phyloP scores from a whole-genome alignment of 2,329 filamentous ascomycete genomes.

The Fusarium protoensiforme region DNA sequence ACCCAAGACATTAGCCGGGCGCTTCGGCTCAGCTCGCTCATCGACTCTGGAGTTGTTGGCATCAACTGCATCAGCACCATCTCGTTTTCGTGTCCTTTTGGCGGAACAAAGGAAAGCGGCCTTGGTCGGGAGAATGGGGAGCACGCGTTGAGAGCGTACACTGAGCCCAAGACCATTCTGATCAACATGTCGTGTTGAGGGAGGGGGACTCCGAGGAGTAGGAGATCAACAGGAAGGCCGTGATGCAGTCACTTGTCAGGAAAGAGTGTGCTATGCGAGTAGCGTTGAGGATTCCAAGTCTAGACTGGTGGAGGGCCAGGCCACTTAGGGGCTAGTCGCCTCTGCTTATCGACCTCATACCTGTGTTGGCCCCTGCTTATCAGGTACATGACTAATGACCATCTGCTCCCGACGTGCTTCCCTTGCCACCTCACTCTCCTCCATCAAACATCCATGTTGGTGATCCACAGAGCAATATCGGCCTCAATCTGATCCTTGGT shows the following conservation, averaged over 20 bases:
- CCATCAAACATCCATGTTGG: neutral
- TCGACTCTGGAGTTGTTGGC: conserved; percentile 78
- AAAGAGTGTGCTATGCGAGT: neutral
- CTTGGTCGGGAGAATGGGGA: conserved; percentile 61
- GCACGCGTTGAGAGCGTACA: conserved; percentile 58
- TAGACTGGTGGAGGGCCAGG: no score
- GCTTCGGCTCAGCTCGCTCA: conserved; percentile 61
- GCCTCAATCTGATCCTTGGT: neutral
- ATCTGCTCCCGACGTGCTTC: neutral
- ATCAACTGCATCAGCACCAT: conserved; percentile 64
- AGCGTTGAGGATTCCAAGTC: no score
- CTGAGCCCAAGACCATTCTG: conserved; percentile 62
- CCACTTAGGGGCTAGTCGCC: no score
- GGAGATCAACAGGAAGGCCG: neutral
- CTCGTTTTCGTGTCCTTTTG: conserved; percentile 58
- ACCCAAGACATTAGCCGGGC: conserved; percentile 73
- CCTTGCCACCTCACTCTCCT: neutral
- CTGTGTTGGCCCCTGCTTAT: no score
- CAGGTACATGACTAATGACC: neutral
- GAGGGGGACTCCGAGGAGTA: no score
- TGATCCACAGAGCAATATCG: neutral
- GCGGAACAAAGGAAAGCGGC: conserved; percentile 62
- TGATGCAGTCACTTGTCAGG: neutral
- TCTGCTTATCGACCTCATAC: no score
- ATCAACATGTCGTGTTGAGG: conserved; percentile 48